Evolutionary conservation across 2,329 filamentous ascomycete species (phyloP).

Genomic region (Fusarium piperis): DNA sequence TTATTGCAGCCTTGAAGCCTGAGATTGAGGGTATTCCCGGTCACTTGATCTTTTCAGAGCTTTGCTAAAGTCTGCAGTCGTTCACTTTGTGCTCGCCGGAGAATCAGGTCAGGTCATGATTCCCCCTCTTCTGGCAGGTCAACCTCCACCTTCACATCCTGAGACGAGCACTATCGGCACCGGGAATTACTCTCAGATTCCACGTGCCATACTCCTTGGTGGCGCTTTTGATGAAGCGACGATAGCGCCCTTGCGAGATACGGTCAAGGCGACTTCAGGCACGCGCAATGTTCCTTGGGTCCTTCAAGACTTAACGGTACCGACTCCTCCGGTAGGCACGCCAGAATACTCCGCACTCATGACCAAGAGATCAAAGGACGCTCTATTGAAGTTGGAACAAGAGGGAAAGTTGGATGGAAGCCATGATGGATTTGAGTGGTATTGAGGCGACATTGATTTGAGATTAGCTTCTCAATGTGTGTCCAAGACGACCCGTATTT

Average conservation of each 20-base stretch:
- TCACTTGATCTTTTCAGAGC: rapidly evolving
- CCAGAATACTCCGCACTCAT: constrained; percentile 21
- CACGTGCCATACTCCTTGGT: constrained; percentile 10
- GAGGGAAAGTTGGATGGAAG: constrained; percentile 11
- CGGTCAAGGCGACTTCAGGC: background rate
- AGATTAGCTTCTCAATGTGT: background rate
- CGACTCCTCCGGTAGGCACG: constrained; percentile 16
- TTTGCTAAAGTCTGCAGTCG: background rate
- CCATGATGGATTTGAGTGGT: constrained; percentile 20
- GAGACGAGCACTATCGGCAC: constrained; percentile 11
- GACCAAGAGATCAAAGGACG: constrained; percentile 22
- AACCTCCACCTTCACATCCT: background rate
- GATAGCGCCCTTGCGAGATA: background rate
- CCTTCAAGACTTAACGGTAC: constrained; percentile 5
- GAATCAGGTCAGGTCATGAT: constrained; percentile 19
- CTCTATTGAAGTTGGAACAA: constrained; percentile 6
- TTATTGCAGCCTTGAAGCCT: constrained; percentile 18
- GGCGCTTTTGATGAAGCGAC: constrained; percentile 20
- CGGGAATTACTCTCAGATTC: background rate
- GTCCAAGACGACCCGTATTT: no score
- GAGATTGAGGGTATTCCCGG: constrained; percentile 18
- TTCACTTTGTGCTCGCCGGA: constrained; percentile 24
- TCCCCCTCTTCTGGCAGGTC: background rate
- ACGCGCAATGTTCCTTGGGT: constrained; percentile 14
- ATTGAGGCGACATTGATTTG: background rate